phyloP scores from a whole-genome alignment of 139 green algal species.

The Micractinium sp. region DNA sequence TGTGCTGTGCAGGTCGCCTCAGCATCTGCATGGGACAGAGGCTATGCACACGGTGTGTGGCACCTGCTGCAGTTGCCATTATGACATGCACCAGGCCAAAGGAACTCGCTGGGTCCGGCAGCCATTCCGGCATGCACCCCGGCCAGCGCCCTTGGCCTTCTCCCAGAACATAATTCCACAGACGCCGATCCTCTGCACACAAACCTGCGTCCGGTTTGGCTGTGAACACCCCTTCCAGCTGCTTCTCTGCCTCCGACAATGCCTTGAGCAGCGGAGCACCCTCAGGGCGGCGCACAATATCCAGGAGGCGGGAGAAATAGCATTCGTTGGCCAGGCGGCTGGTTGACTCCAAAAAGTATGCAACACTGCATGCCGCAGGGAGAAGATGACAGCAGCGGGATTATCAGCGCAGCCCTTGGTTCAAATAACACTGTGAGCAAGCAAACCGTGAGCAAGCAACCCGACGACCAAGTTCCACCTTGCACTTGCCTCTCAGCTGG shows the following conservation, averaged over 20 bases:
- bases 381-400: neutral
- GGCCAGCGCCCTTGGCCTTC: no score
- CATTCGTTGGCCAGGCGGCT: slow-evolving; percentile 59
- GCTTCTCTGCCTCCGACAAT: neutral
- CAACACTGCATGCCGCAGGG: slow-evolving; percentile 29
- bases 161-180: no score
- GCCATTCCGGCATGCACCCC: no score
- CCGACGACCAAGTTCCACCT: neutral
- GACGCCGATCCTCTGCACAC: neutral
- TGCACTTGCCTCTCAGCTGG: slow-evolving; percentile 36
- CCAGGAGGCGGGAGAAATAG: slow-evolving; percentile 87
- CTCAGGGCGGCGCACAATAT: slow-evolving; percentile 77
- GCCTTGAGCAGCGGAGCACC: slow-evolving; percentile 74
- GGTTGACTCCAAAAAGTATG: slow-evolving; percentile 77
- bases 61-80: neutral
- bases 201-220: neutral
- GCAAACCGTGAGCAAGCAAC: neutral
- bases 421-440: no score
- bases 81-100: no score
- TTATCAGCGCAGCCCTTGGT: neutral
- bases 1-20: slow-evolving; percentile 8
- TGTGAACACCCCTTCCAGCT: neutral
- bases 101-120: no score
- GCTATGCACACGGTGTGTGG: neutral
- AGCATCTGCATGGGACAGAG: neutral